These are phyloP conservation scores for Porcisia deanei DNA, from an alignment of 208 protist genomes.

Conservation along the genomic window DNA sequence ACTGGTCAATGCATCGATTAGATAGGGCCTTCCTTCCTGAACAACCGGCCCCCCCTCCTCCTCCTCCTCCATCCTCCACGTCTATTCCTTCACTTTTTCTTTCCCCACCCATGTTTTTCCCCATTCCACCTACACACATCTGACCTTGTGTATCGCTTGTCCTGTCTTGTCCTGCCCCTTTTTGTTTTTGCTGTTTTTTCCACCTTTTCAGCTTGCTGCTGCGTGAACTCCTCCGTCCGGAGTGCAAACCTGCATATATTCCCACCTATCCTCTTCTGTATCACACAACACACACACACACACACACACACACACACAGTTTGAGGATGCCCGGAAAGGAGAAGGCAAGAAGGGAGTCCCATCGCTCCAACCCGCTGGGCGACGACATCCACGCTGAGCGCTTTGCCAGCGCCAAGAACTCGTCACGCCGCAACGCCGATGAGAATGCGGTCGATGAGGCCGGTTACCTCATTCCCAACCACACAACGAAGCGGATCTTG, in stretches of 20 bases:
- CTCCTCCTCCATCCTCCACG: not conserved
- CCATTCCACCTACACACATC: not conserved
- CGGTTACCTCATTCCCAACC: slow-evolving; percentile 73
- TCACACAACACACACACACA: slow-evolving; percentile 3
- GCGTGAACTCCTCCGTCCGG: not conserved
- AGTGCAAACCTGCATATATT: not conserved
- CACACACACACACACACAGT: not conserved
- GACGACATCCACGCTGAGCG: slow-evolving; percentile 82
- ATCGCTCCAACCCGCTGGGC: slow-evolving; percentile 73
- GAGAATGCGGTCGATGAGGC: slow-evolving; percentile 38
- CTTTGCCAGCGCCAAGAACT: slow-evolving; percentile 67
- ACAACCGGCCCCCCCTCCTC: too few relatives aligned
- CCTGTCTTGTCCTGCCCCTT: not conserved
- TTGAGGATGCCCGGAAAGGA: slow-evolving; percentile 41
- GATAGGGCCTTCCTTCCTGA: not conserved
- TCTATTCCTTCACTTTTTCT: not conserved
- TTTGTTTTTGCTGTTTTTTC: not conserved
- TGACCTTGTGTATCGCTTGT: not conserved
- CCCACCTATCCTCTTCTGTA: not conserved
- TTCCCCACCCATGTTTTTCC: not conserved
- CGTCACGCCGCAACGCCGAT: slow-evolving; percentile 24
- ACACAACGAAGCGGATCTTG: slow-evolving; percentile 79
- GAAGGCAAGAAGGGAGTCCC: slow-evolving; percentile 39
- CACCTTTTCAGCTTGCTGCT: not conserved
- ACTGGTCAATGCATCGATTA: not conserved